Evolutionary conservation across 371 early-diverging fungal species (phyloP).

Genomic region (Zychaea mexicana): DNA sequence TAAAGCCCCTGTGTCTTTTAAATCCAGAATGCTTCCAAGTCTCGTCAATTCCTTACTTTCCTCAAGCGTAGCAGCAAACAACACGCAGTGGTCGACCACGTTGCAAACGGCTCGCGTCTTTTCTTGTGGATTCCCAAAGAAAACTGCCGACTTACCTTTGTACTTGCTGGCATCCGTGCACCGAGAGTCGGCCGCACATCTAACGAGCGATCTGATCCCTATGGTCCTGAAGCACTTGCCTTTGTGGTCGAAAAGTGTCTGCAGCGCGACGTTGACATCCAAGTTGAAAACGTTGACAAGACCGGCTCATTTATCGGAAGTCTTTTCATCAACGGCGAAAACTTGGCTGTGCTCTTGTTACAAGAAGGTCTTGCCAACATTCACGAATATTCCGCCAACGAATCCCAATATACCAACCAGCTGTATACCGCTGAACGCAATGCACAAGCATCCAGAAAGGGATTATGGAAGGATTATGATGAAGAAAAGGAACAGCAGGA

Average conservation of each 20-base stretch:
- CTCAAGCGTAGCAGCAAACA: slow-evolving; percentile 80
- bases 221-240: slow-evolving; percentile 82
- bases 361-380: slow-evolving; percentile 81
- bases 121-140: slow-evolving; percentile 85
- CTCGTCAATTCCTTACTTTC: slow-evolving; percentile 83
- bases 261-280: slow-evolving; percentile 91
- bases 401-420: slow-evolving; percentile 68
- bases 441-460: slow-evolving; percentile 70
- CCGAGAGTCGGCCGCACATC: slow-evolving; percentile 70
- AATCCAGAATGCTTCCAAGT: slow-evolving; percentile 68
- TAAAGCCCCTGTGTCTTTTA: neutral
- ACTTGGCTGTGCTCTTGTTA: slow-evolving; percentile 69
- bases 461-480: slow-evolving; percentile 50
- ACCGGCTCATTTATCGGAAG: slow-evolving; percentile 89
- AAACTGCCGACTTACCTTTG: slow-evolving; percentile 81
- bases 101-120: slow-evolving; percentile 84
- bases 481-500: slow-evolving; percentile 33
- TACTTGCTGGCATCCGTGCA: slow-evolving; percentile 78
- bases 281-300: slow-evolving; percentile 86
- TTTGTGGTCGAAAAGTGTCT: slow-evolving; percentile 67
- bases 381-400: slow-evolving; percentile 85
- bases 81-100: slow-evolving; percentile 84
- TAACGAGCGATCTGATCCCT: slow-evolving; percentile 83
- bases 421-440: slow-evolving; percentile 79
- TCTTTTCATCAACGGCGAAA: slow-evolving; percentile 71